Percentiles rank a stretch among this genome's conserved stretches.
phyloP scores from a whole-genome alignment of 768 basidiomycete genomes.

The Trametes gibbosa region DNA sequence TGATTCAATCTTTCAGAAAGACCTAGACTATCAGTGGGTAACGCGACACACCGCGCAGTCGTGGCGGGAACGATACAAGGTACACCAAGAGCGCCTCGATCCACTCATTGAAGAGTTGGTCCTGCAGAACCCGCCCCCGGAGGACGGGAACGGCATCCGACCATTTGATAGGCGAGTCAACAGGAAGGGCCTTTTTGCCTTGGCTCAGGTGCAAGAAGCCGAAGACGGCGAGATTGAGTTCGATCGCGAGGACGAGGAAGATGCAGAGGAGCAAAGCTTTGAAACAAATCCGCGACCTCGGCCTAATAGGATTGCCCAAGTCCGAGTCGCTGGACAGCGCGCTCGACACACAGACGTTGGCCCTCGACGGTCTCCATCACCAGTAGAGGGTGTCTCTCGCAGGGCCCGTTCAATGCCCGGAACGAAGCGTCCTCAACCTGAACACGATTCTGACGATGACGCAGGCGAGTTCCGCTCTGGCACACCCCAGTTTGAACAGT shows the following conservation, averaged over 20 bases:
- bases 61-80: conserved; percentile 83
- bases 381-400: not conserved
- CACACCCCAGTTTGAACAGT: not conserved
- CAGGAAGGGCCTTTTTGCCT: not conserved
- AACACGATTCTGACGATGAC: not conserved
- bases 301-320: too few species aligned
- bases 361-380: not conserved
- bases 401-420: not conserved
- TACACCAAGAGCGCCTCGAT: conserved; percentile 62
- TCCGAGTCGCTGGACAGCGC: not conserved
- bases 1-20: not conserved
- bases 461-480: not conserved
- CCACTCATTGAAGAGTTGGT: conserved; percentile 11
- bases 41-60: conserved; percentile 79
- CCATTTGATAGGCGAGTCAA: conserved; percentile 7
- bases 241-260: not conserved
- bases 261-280: not conserved
- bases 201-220: not conserved
- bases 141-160: conserved; percentile 17
- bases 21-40: conserved; percentile 64
- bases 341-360: not conserved
- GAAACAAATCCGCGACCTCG: not conserved
- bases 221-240: not conserved
- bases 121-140: conserved; percentile 12
- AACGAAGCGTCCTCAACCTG: not conserved